Conservation (phyloP, 768 basidiomycete genomes). For the Ephemerocybe angulata region DNA sequence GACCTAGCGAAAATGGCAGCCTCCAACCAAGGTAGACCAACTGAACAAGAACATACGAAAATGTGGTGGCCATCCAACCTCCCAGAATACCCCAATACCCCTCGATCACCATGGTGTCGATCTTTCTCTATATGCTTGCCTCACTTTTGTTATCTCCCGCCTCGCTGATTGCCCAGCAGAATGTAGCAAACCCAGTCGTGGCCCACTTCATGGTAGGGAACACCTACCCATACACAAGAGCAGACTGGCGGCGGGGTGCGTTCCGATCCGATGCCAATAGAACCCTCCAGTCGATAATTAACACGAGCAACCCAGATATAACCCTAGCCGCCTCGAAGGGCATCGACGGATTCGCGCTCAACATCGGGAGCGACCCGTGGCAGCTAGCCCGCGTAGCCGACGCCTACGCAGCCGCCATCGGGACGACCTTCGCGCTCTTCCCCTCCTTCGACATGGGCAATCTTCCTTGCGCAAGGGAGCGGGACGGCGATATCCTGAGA, state of each 20-base stretch:
- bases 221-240: conserved; percentile 48
- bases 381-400: conserved; percentile 39
- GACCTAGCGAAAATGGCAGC: too few relatives aligned
- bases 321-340: conserved; percentile 43
- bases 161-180: not conserved
- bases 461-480: conserved; percentile 37
- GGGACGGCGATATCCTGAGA: conserved; percentile 32
- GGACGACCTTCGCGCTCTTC: conserved; percentile 41
- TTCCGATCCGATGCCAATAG: too few relatives aligned
- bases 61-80: too few relatives aligned
- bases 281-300: too few relatives aligned
- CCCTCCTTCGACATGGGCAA: conserved; percentile 46
- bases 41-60: not conserved
- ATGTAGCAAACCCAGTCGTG: conserved; percentile 36
- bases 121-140: not conserved
- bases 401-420: conserved; percentile 42
- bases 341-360: conserved; percentile 54
- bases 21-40: not conserved
- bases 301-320: conserved; percentile 51
- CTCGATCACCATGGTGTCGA: not conserved
- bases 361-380: conserved; percentile 50
- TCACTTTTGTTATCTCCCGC: not conserved
- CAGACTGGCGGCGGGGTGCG: conserved; percentile 42
- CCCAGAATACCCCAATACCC: not conserved
- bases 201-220: conserved; percentile 65